Percentiles rank a stretch among this genome's conserved stretches.
phyloP scores from a whole-genome alignment of 345 rosid species.

The Rhizophora mangle region DNA sequence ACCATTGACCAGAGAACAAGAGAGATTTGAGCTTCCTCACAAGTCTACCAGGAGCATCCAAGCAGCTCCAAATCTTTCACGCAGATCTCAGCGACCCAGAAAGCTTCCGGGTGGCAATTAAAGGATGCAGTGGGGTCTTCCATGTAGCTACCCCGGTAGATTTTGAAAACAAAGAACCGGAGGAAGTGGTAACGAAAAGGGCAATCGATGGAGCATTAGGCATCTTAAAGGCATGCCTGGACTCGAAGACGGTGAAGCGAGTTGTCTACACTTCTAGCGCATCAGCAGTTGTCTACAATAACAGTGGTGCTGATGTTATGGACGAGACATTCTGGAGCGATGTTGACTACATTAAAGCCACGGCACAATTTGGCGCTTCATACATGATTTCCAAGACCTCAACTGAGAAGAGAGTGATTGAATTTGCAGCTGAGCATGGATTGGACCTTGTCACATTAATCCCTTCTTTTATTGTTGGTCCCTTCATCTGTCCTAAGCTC shows the following conservation, averaged over 20 bases:
- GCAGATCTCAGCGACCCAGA: constrained; percentile 30
- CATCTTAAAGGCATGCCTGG: constrained; percentile 49
- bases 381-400: constrained; percentile 29
- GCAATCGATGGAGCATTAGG: constrained; percentile 48
- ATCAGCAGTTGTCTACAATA: constrained; percentile 2
- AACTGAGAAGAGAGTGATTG: constrained; percentile 20
- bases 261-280: constrained; percentile 64
- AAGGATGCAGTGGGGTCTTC: constrained; percentile 32
- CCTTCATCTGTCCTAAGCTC: constrained; percentile 9
- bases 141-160: constrained; percentile 27
- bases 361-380: not conserved
- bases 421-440: too few species aligned
- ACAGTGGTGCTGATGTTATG: not conserved
- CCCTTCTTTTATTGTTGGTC: too few species aligned
- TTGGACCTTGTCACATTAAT: too few species aligned
- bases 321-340: constrained; percentile 42
- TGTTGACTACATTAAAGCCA: constrained; percentile 8
- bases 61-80: constrained; percentile 35
- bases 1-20: constrained; percentile 30
- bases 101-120: constrained; percentile 27
- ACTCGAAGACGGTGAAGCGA: constrained; percentile 50
- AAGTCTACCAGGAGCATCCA: constrained; percentile 50
- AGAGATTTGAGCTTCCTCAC: constrained; percentile 57
- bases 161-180: constrained; percentile 32
- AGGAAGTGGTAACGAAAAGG: constrained; percentile 41